Conservation (phyloP, 2,329 filamentous ascomycete genomes). For the Metarhizium brunneum region DNA sequence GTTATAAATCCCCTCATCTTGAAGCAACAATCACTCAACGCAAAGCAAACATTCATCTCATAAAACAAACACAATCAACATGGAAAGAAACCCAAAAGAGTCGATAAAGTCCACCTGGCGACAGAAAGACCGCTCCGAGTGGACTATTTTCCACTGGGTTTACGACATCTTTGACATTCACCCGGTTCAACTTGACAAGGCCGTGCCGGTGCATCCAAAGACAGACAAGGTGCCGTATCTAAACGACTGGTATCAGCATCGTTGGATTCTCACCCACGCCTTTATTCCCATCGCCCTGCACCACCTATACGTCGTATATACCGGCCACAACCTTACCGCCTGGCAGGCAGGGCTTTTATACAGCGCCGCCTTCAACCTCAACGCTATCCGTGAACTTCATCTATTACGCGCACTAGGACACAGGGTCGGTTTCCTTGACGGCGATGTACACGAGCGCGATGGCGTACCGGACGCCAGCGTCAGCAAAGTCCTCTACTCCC, state of each 20-base stretch:
- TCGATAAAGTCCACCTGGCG: constrained; percentile 9
- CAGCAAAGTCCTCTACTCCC: constrained; percentile 1
- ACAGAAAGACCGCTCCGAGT: constrained; percentile 5
- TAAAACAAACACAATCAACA: neutral
- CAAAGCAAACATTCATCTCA: neutral
- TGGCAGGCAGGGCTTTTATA: constrained; percentile 6
- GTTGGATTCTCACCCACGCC: constrained; percentile 6
- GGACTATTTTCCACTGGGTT: constrained; percentile 5
- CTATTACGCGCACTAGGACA: constrained; percentile 3
- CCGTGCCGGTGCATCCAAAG: constrained; percentile 5
- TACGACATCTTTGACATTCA: constrained; percentile 6
- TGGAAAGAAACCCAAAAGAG: neutral
- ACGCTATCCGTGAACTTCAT: constrained; percentile 5
- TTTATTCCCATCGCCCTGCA: constrained; percentile 5
- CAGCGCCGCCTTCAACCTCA: constrained; percentile 4
- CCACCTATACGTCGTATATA: constrained; percentile 4
- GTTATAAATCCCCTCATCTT: neutral
- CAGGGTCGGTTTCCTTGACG: constrained; percentile 4
- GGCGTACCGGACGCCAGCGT: constrained; percentile 5
- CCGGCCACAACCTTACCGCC: constrained; percentile 4
- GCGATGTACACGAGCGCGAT: constrained; percentile 6
- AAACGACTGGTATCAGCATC: constrained; percentile 5
- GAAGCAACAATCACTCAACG: too few relatives aligned
- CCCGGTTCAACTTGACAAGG: constrained; percentile 1
- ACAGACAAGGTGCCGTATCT: constrained; percentile 4